These are phyloP conservation scores for Podila minutissima DNA, from an alignment of 192 early-diverging fungal species.

Conservation along the genomic window DNA sequence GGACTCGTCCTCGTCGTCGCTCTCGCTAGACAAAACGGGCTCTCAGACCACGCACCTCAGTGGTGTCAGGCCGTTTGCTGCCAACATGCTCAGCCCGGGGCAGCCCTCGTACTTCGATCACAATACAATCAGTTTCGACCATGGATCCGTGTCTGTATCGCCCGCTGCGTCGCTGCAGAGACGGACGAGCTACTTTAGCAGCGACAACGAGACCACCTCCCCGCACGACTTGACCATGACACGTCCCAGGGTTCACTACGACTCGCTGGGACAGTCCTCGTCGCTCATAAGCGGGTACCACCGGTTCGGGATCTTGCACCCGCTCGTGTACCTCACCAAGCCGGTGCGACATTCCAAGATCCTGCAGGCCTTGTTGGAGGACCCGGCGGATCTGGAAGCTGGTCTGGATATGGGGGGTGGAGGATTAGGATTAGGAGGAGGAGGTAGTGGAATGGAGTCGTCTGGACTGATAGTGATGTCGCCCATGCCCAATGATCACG, in stretches of 20 bases:
- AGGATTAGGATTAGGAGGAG: not conserved
- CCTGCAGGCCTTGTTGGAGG: conserved; percentile 15
- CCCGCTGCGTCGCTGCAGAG: conserved; percentile 21
- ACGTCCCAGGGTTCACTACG: not conserved
- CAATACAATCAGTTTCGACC: conserved; percentile 35
- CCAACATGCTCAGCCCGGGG: conserved; percentile 17
- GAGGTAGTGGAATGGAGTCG: not conserved
- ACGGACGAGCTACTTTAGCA: conserved; percentile 33
- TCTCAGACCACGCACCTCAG: not conserved
- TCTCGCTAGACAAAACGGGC: not conserved
- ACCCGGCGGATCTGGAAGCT: conserved; percentile 1
- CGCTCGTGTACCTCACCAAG: conserved; percentile 36
- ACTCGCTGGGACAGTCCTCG: not conserved
- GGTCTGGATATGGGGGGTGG: conserved; percentile 1
- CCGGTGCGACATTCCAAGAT: conserved; percentile 49
- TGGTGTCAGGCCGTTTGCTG: not conserved
- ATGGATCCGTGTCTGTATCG: conserved; percentile 19
- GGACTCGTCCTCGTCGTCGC: not conserved
- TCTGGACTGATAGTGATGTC: not conserved
- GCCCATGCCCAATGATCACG: no score
- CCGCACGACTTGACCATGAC: not conserved
- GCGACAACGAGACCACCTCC: conserved; percentile 27
- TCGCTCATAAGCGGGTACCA: not conserved
- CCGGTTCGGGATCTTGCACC: conserved; percentile 21
- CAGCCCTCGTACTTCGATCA: conserved; percentile 24